Conservation (phyloP, 768 basidiomycete species). For the Kwoniella newhampshirensis region DNA sequence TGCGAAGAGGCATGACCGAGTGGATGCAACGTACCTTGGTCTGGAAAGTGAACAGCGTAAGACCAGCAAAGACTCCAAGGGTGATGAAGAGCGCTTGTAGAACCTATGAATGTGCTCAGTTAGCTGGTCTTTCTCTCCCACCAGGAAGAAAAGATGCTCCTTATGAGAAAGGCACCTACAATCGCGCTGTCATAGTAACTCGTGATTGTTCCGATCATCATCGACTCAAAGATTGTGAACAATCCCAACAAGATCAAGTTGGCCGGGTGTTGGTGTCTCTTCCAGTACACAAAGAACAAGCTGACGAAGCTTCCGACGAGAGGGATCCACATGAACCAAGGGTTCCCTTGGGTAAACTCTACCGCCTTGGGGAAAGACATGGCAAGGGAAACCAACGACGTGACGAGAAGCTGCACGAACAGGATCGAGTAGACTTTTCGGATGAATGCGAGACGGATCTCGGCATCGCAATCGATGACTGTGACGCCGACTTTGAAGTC, state of each 20-base stretch:
- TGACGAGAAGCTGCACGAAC: slow-evolving; percentile 62
- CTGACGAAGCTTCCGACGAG: slow-evolving; percentile 69
- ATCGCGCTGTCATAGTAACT: slow-evolving; percentile 54
- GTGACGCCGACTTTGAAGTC: slow-evolving; percentile 70
- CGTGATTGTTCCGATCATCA: slow-evolving; percentile 80
- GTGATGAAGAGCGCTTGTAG: slow-evolving; percentile 91
- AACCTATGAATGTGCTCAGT: slow-evolving; percentile 57
- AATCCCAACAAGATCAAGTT: slow-evolving; percentile 80
- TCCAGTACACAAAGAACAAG: slow-evolving; percentile 81
- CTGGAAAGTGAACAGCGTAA: slow-evolving; percentile 92
- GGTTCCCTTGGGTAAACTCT: slow-evolving; percentile 72
- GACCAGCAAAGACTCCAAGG: slow-evolving; percentile 83
- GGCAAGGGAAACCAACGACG: slow-evolving; percentile 70
- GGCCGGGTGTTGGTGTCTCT: slow-evolving; percentile 83
- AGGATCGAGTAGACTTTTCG: slow-evolving; percentile 68
- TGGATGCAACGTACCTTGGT: slow-evolving; percentile 67
- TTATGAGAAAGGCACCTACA: slow-evolving; percentile 45
- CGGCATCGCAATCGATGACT: slow-evolving; percentile 54
- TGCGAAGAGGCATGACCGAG: too few species aligned
- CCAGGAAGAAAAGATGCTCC: too few species aligned
- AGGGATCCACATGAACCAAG: slow-evolving; percentile 59
- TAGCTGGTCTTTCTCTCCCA: background rate
- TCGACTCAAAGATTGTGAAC: slow-evolving; percentile 88
- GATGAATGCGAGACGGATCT: slow-evolving; percentile 76
- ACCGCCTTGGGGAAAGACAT: slow-evolving; percentile 68